These are phyloP conservation scores for Elsinoe necatrix DNA, from an alignment of 2,329 filamentous ascomycete species.

Conservation along the genomic window DNA sequence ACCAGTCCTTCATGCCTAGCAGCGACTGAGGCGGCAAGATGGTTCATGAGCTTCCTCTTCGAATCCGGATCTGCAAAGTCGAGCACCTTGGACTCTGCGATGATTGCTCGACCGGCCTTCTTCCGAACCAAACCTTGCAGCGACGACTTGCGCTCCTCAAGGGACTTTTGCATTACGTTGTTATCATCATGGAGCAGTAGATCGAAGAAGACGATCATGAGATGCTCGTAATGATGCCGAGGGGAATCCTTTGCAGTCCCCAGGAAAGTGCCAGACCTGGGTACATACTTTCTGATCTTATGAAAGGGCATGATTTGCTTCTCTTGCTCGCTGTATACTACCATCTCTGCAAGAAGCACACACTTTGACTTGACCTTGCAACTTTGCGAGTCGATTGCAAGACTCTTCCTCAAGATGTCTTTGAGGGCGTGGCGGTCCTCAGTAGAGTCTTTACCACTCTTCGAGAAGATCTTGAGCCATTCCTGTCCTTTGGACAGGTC, in stretches of 20 bases:
- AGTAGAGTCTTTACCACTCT: constrained; percentile 85
- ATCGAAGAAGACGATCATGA: constrained; percentile 56
- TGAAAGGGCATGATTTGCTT: constrained; percentile 65
- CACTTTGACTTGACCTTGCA: constrained; percentile 57
- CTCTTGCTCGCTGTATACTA: constrained; percentile 64
- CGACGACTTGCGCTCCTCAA: constrained; percentile 52
- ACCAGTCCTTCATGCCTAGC: constrained; percentile 69
- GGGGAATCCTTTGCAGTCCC: constrained; percentile 61
- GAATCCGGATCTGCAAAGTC: constrained; percentile 53
- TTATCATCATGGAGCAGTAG: constrained; percentile 50
- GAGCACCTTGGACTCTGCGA: constrained; percentile 59
- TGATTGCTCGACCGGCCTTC: constrained; percentile 54
- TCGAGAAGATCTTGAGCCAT: constrained; percentile 76
- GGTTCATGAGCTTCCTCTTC: constrained; percentile 48
- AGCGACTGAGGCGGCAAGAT: constrained; percentile 60
- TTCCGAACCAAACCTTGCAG: constrained; percentile 49
- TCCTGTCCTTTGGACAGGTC: constrained; percentile 49
- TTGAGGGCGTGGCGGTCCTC: constrained; percentile 57
- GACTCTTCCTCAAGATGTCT: constrained; percentile 53
- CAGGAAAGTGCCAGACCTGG: constrained; percentile 61
- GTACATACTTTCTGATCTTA: constrained; percentile 72
- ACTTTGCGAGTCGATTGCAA: constrained; percentile 51
- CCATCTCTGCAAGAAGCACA: constrained; percentile 75
- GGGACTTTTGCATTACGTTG: constrained; percentile 43
- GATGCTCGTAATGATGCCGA: constrained; percentile 45